Evolutionary conservation across 331 rosid species (phyloP).

Genomic region (Spiraea crenata): DNA sequence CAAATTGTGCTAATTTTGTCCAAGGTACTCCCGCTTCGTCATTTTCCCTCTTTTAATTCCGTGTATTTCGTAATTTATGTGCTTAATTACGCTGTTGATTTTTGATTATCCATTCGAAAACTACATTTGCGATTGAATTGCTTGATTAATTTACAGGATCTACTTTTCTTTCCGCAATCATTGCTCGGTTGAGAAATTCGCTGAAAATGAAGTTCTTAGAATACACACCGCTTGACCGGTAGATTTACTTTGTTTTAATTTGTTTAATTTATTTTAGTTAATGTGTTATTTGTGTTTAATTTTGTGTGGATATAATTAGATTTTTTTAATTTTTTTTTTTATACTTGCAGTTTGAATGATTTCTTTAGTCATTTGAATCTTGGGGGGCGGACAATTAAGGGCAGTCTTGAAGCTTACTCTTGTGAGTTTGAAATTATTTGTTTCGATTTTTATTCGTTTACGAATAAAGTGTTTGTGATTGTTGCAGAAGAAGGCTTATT

Average conservation of each 20-base stretch:
- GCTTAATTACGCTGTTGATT: not conserved
- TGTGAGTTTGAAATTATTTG: slow-evolving; percentile 50
- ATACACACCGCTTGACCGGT: slow-evolving; percentile 84
- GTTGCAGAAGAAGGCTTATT: slow-evolving; percentile 12
- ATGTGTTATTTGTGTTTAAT: not conserved
- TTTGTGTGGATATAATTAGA: not conserved
- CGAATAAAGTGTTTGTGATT: slow-evolving; percentile 6
- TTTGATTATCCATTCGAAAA: not conserved
- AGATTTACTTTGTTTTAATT: slow-evolving; percentile 1
- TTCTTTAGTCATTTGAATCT: slow-evolving; percentile 71
- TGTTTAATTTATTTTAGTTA: not conserved
- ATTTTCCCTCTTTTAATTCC: not conserved
- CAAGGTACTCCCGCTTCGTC: not conserved
- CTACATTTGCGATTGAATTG: not conserved
- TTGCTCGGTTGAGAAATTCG: not conserved
- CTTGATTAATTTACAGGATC: not conserved
- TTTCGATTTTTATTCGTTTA: not conserved
- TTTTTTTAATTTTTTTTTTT: slow-evolving; percentile 16
- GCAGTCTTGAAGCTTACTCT: slow-evolving; percentile 89
- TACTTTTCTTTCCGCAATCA: not conserved
- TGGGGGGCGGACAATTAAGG: slow-evolving; percentile 87
- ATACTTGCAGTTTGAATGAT: slow-evolving; percentile 55
- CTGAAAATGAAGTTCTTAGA: slow-evolving; percentile 79
- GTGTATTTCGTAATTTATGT: not conserved
- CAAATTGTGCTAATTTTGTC: not conserved